These are phyloP conservation scores for Noccaea caerulescens DNA, from an alignment of 345 rosid genomes.

Conservation along the genomic window DNA sequence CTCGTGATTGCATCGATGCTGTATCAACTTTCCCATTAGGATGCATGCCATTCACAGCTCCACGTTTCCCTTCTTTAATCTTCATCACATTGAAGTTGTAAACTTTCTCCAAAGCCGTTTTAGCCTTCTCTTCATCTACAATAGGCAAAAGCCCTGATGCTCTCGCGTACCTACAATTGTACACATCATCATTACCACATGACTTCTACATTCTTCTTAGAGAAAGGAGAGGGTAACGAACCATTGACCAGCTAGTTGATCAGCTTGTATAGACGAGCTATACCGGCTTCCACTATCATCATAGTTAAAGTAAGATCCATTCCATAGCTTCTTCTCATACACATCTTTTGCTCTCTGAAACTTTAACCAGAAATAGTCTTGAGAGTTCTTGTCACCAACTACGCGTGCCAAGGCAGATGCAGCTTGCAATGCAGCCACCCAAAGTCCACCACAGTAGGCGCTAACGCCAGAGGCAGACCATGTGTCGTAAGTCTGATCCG, in stretches of 20 bases:
- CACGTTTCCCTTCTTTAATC: slow-evolving; percentile 78
- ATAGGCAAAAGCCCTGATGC: slow-evolving; percentile 82
- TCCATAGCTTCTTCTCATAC: slow-evolving; percentile 81
- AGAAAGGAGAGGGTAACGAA: slow-evolving; percentile 22
- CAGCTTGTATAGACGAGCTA: slow-evolving; percentile 90
- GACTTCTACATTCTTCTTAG: background rate
- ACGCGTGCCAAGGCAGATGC: slow-evolving; percentile 80
- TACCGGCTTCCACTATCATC: slow-evolving; percentile 64
- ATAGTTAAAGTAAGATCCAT: slow-evolving; percentile 88
- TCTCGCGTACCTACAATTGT: slow-evolving; percentile 68
- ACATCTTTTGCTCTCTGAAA: slow-evolving; percentile 78
- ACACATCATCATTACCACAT: background rate
- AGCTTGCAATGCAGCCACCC: slow-evolving; percentile 97
- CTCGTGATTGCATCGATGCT: slow-evolving; percentile 84
- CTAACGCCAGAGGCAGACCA: slow-evolving; percentile 92
- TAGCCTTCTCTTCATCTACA: slow-evolving; percentile 73
- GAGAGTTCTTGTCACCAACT: slow-evolving; percentile 80
- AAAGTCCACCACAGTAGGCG: slow-evolving; percentile 88
- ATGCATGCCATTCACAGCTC: slow-evolving; percentile 95
- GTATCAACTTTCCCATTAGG: slow-evolving; percentile 81
- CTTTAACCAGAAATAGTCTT: slow-evolving; percentile 76
- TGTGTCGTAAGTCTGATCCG: slow-evolving; percentile 96
- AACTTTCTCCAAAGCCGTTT: slow-evolving; percentile 68
- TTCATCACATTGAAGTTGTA: slow-evolving; percentile 78
- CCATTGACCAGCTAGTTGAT: slow-evolving; percentile 98